A percentile compares a stretch with the other conserved stretches of the same genome.
Evolutionary conservation across 805 yeast genomes (phyloP).

Genomic region (Suhomyces sp.): DNA sequence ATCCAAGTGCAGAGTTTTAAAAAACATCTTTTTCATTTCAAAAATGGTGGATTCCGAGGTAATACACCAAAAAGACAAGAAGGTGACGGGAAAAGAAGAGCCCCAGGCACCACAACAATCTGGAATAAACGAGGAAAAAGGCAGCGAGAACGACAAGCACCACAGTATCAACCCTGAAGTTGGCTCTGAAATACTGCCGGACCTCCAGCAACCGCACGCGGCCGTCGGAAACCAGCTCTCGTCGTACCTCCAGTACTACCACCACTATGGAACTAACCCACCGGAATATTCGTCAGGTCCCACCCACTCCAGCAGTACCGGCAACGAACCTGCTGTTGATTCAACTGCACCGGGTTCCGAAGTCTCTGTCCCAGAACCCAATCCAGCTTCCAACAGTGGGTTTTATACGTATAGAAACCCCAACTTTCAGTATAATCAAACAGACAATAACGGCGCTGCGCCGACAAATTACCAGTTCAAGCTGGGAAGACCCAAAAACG

Average conservation of each 20-base stretch:
- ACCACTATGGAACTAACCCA: constrained; percentile 1
- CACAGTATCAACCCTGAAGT: not conserved
- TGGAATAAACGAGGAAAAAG: not conserved
- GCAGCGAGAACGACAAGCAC: not conserved
- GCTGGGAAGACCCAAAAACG: constrained; percentile 12
- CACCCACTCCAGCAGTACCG: not conserved
- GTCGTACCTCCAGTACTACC: constrained; percentile 6
- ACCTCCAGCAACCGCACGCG: constrained; percentile 1
- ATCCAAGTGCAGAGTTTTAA: not conserved
- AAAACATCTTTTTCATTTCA: not conserved
- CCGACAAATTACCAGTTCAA: constrained; percentile 1
- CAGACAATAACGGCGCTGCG: not conserved
- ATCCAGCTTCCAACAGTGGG: not conserved
- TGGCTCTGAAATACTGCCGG: not conserved
- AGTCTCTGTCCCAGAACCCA: not conserved
- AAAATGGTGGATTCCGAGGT: not conserved
- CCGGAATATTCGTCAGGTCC: not conserved
- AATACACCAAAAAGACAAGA: not conserved
- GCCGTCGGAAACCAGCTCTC: constrained; percentile 4
- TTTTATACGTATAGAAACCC: constrained; percentile 4
- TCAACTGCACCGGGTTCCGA: not conserved
- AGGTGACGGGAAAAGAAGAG: not conserved
- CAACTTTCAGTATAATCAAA: constrained; percentile 3
- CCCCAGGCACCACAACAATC: not conserved
- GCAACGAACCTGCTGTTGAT: not conserved